Percentiles rank a stretch among this genome's conserved stretches.
These are phyloP conservation scores for Candida schatavii DNA, from an alignment of 805 yeast species.

Conservation along the genomic window DNA sequence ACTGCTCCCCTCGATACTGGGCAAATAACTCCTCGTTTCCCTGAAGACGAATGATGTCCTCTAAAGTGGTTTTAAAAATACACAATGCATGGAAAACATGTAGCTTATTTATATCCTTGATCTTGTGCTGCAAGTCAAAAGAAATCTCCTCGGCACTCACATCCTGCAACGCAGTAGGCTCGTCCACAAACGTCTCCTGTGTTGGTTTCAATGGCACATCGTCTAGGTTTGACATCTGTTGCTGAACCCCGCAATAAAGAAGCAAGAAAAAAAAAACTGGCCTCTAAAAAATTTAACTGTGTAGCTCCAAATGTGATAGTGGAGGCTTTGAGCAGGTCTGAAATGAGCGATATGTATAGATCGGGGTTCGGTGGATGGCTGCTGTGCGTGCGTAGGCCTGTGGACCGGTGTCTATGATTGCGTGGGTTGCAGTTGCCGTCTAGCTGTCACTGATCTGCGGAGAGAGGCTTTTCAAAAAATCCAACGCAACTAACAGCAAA, in stretches of 20 bases:
- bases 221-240: background rate
- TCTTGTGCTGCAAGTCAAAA: conserved; percentile 27
- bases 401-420: too few species aligned
- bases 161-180: conserved; percentile 32
- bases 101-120: conserved; percentile 33
- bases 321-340: too few species aligned
- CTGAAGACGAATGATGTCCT: conserved; percentile 32
- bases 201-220: conserved; percentile 38
- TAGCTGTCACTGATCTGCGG: too few species aligned
- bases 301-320: too few species aligned
- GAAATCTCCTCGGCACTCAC: conserved; percentile 31
- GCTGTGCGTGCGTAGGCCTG: too few species aligned
- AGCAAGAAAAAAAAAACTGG: background rate
- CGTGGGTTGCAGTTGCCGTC: too few species aligned
- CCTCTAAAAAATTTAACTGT: too few species aligned
- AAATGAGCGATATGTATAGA: too few species aligned
- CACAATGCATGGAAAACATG: conserved; percentile 34
- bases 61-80: conserved; percentile 26
- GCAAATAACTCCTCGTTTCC: conserved; percentile 18
- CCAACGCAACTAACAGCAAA: too few species aligned
- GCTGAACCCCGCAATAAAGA: conserved; percentile 1
- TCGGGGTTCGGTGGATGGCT: too few species aligned
- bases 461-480: too few species aligned
- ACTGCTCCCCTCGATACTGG: conserved; percentile 17
- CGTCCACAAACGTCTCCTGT: conserved; percentile 41